Evolutionary conservation across 345 rosid genomes (phyloP), one percentile per base, ranked within the genome.

Genomic region (Brassica nigra): DNA sequence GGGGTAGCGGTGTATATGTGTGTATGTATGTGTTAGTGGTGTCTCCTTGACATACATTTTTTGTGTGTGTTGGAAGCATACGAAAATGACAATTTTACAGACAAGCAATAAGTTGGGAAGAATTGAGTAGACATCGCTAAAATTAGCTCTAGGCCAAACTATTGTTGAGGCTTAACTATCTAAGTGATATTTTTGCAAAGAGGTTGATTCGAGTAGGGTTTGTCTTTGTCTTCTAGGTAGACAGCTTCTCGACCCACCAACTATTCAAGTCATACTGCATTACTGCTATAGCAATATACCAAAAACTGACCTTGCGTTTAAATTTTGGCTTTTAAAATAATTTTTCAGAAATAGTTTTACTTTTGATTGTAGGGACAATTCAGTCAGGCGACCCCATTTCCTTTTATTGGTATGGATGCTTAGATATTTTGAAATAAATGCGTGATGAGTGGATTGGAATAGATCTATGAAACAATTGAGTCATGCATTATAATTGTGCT

Each of bases 351-450:
- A 27, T 14, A 54, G 6, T 37, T 77, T 63, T 64, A 71, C 59
- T 11, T 71, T 20, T 57, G 12, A 71, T 18, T 55, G 61, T 71
- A 34, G 62, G 72, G 76, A 77, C 71, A 62, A 20, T 14, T 20
- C 27, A 62, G 39, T 33, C 73, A 67, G 52, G 8, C 27, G 59
- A 54, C 59, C 59, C 59, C 59, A 16, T 16, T 54, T 16, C 59
- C 8, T 54, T 54, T 15, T 3, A 12, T 3, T 15, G 27, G 59
- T 54, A 16, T 16, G 27, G 23, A 28, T n/a, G 2, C 71, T 62
- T 70, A 71, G 71, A 70, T 70, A 23, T 77, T 2, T 70, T 52
- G 58, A 64, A 11, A 64, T 34, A 52, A 28, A 63, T 70, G 76
- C 14, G 70, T 52, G 57, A 70, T 70, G 55, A 39, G 15, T 20